Evolutionary conservation across 805 yeast species (phyloP).

Genomic region (Metschnikowia colocasiae): DNA sequence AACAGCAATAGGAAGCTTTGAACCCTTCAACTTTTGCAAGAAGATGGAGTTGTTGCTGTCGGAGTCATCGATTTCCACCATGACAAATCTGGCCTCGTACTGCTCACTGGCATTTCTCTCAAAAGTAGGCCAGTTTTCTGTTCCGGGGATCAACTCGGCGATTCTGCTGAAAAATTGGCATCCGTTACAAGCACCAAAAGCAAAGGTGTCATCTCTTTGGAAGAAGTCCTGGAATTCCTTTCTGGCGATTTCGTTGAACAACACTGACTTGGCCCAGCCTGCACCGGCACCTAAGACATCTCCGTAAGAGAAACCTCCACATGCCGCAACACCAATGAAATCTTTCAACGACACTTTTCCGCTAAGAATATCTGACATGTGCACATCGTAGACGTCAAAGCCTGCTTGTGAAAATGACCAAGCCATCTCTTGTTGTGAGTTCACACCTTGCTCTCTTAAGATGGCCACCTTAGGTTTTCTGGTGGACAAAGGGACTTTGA

Average conservation of each 20-base stretch:
- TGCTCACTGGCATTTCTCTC: slow-evolving; percentile 91
- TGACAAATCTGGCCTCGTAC: slow-evolving; percentile 90
- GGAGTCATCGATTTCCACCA: slow-evolving; percentile 65
- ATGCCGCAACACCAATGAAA: slow-evolving; percentile 93
- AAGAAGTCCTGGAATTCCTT: slow-evolving; percentile 76
- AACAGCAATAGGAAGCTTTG: slow-evolving; percentile 91
- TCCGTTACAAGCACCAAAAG: slow-evolving; percentile 98
- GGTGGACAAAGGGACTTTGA: slow-evolving; percentile 33
- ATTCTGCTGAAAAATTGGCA: slow-evolving; percentile 93
- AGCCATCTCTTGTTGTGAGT: slow-evolving; percentile 98
- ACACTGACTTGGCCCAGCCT: slow-evolving; percentile 97
- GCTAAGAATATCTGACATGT: slow-evolving; percentile 85
- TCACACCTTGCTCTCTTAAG: slow-evolving; percentile 96
- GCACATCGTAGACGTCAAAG: slow-evolving; percentile 89
- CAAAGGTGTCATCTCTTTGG: slow-evolving; percentile 88
- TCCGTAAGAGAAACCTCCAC: slow-evolving; percentile 99
- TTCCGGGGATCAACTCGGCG: slow-evolving; percentile 84
- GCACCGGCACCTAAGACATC: slow-evolving; percentile 98
- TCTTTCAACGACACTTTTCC: slow-evolving; percentile 70
- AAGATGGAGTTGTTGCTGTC: slow-evolving; percentile 62
- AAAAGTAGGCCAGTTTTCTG: slow-evolving; percentile 93
- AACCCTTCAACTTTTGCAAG: slow-evolving; percentile 88
- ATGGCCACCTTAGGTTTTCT: slow-evolving; percentile 87
- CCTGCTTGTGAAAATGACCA: slow-evolving; percentile 96
- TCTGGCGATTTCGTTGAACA: slow-evolving; percentile 76